These are phyloP conservation scores for Brassica hybrid DNA, from an alignment of 441 rosid species.

Conservation along the genomic window DNA sequence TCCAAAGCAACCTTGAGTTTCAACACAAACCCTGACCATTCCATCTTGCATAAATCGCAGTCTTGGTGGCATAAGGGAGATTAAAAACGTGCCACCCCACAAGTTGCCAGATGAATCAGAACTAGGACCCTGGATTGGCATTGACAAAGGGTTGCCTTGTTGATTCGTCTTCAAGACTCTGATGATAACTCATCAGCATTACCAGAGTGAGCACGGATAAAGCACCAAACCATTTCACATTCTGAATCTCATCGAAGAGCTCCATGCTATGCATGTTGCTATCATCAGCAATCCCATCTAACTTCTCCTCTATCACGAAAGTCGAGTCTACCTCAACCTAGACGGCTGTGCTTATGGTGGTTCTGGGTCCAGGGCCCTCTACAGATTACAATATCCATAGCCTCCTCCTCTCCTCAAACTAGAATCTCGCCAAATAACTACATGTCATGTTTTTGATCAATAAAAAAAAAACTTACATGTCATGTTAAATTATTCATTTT, in stretches of 20 bases:
- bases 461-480: too few relatives aligned
- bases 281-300: constrained; percentile 96
- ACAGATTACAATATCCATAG: too few relatives aligned
- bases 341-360: too few relatives aligned
- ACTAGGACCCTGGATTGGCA: constrained; percentile 96
- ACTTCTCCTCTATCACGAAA: constrained; percentile 73
- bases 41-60: constrained; percentile 69
- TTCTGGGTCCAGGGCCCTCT: too few relatives aligned
- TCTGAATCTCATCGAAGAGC: constrained; percentile 90
- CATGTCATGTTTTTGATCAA: too few relatives aligned
- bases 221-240: constrained; percentile 88
- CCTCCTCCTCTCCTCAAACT: too few relatives aligned
- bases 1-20: constrained; percentile 85
- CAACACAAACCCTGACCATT: constrained; percentile 98
- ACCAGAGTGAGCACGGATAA: constrained; percentile 71
- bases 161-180: constrained; percentile 1
- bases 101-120: constrained; percentile 76
- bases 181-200: constrained; percentile 53
- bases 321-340: too few relatives aligned
- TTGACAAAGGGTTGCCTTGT: constrained; percentile 28
- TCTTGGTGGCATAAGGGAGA: constrained; percentile 62
- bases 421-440: too few relatives aligned
- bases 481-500: too few relatives aligned
- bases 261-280: constrained; percentile 98
- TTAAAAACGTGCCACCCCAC: constrained; percentile 90